These are phyloP conservation scores for Cystobasidium onofrii DNA, from an alignment of 768 basidiomycete species.

Conservation along the genomic window DNA sequence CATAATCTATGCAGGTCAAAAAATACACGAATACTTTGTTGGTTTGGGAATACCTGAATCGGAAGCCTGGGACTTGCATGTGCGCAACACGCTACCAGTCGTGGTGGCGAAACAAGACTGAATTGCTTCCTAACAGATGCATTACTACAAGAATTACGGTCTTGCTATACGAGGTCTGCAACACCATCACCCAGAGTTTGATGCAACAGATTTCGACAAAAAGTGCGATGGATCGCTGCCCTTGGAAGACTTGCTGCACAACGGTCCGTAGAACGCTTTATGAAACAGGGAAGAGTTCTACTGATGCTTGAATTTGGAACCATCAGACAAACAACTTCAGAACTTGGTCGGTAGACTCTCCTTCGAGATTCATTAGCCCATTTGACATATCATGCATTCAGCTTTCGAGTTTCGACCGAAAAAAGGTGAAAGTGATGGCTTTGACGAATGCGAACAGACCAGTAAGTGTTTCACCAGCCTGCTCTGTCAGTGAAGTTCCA, in stretches of 20 bases:
- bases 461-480: not conserved
- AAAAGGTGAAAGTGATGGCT: conserved; percentile 21
- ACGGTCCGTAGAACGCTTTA: not conserved
- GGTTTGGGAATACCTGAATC: conserved; percentile 5
- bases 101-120: not conserved
- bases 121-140: not conserved
- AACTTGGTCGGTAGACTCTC: not conserved
- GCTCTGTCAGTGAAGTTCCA: not conserved
- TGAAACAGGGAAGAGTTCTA: not conserved
- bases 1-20: conserved; percentile 1
- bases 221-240: conserved; percentile 24
- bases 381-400: not conserved
- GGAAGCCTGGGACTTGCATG: conserved; percentile 22
- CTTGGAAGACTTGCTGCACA: conserved; percentile 14
- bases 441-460: conserved; percentile 27
- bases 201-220: conserved; percentile 20
- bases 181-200: conserved; percentile 25
- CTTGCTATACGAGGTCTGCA: conserved; percentile 23
- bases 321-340: conserved; percentile 9
- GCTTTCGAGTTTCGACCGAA: conserved; percentile 16
- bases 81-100: not conserved
- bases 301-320: not conserved
- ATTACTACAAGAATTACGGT: conserved; percentile 28
- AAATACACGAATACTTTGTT: conserved; percentile 30
- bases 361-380: not conserved